Conservation (phyloP, 1,284 basidiomycete genomes). For the Ustilago loliicola region DNA sequence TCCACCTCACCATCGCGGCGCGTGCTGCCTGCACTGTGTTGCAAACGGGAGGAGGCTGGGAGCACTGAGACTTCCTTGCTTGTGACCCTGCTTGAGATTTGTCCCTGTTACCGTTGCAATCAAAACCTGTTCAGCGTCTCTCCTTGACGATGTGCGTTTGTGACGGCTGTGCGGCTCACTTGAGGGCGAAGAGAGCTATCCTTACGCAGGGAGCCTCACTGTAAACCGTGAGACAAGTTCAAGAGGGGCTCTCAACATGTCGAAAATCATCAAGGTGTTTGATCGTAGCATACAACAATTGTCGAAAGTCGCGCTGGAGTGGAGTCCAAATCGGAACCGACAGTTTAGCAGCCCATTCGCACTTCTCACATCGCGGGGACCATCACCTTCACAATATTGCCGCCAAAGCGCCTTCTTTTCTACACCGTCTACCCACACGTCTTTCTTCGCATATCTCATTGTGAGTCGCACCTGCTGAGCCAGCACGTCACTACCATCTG, state of each 20-base stretch:
- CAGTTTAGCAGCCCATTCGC: not conserved
- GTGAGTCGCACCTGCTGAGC: not conserved
- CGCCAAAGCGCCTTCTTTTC: not conserved
- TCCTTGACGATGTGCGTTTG: not conserved
- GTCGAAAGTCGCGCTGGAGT: not conserved
- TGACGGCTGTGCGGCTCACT: not conserved
- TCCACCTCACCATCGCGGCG: not conserved
- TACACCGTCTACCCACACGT: not conserved
- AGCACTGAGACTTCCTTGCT: conserved; percentile 1
- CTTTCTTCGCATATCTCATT: not conserved
- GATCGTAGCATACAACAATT: not conserved
- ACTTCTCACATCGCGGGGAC: conserved; percentile 1
- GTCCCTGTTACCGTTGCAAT: not conserved
- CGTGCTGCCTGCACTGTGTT: not conserved
- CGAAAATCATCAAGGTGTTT: not conserved
- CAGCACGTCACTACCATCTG: not conserved
- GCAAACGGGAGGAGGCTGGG: not conserved
- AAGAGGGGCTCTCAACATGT: too few species aligned
- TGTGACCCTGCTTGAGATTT: not conserved
- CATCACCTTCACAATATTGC: not conserved
- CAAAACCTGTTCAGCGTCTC: not conserved
- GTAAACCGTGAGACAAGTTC: too few species aligned
- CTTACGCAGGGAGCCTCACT: too few species aligned
- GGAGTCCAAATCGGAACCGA: conserved; percentile 7
- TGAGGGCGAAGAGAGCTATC: not conserved